These are phyloP conservation scores for Phytophthora rubi DNA, from an alignment of 352 stramenopile species.

Conservation along the genomic window DNA sequence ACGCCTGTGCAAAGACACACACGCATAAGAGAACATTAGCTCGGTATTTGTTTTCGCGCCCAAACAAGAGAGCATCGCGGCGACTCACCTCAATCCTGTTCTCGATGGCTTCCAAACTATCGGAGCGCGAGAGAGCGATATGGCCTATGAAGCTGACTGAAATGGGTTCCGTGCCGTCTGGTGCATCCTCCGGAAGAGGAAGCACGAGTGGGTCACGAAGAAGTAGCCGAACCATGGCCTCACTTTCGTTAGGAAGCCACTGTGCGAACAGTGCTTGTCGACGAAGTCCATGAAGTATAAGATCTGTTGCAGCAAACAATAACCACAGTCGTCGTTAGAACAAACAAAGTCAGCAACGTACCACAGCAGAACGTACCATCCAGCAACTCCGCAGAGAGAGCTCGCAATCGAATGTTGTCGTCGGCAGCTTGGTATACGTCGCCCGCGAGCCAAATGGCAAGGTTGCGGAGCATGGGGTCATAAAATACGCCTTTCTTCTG, in stretches of 20 bases:
- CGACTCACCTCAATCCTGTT: slow-evolving; percentile 54
- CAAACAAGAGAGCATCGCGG: background rate
- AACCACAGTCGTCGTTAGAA: background rate
- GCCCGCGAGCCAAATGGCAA: slow-evolving; percentile 47
- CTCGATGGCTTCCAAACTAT: slow-evolving; percentile 65
- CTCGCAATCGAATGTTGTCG: slow-evolving; percentile 48
- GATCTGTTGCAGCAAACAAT: slow-evolving; percentile 30
- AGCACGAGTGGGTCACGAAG: slow-evolving; percentile 56
- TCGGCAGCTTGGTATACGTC: slow-evolving; percentile 56
- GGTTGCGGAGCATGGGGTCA: slow-evolving; percentile 58
- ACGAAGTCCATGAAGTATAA: slow-evolving; percentile 53
- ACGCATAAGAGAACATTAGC: background rate
- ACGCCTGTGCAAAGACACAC: slow-evolving; percentile 30
- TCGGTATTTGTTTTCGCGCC: background rate
- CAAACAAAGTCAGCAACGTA: slow-evolving; percentile 1
- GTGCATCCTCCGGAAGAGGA: slow-evolving; percentile 19
- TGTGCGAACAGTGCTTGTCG: slow-evolving; percentile 54
- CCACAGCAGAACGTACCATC: slow-evolving; percentile 43
- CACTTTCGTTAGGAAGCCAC: slow-evolving; percentile 47
- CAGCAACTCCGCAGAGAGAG: slow-evolving; percentile 41
- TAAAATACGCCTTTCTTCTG: slow-evolving; percentile 70
- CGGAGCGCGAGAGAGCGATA: slow-evolving; percentile 52
- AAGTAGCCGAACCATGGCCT: slow-evolving; percentile 58
- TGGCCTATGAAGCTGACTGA: slow-evolving; percentile 50
- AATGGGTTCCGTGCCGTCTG: slow-evolving; percentile 3